Conservation (phyloP, 2,329 filamentous ascomycete genomes). For the Monosporascus ibericus region DNA sequence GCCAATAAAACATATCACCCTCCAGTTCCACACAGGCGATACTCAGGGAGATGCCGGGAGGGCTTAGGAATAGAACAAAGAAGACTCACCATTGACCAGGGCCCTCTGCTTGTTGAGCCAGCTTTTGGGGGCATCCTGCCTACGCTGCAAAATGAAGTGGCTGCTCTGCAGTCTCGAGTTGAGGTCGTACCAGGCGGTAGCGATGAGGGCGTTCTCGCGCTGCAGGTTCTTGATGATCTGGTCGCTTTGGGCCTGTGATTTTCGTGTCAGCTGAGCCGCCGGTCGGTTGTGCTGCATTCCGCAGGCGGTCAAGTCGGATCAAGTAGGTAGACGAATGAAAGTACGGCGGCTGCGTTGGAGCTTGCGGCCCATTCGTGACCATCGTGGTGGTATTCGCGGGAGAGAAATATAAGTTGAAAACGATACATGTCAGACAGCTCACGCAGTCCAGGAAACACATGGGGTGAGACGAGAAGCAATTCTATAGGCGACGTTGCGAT, state of each 20-base stretch:
- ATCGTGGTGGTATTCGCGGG: not conserved
- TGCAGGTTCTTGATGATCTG: conserved; percentile 62
- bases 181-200: conserved; percentile 83
- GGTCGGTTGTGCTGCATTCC: no score
- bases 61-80: not conserved
- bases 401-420: conserved; percentile 1
- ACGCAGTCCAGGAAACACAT: not conserved
- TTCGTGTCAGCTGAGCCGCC: not conserved
- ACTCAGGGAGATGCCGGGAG: no score
- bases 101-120: conserved; percentile 81
- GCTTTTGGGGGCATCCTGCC: conserved; percentile 69
- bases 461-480: not conserved
- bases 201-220: conserved; percentile 71
- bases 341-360: no score
- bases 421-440: not conserved
- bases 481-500: not conserved
- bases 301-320: no score
- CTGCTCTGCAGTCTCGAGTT: conserved; percentile 75
- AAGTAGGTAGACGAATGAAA: no score
- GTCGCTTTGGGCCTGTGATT: conserved; percentile 41
- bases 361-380: no score
- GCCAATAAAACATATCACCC: no score
- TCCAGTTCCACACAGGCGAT: no score
- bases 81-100: conserved; percentile 52
- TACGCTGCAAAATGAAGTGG: conserved; percentile 69